phyloP scores from a whole-genome alignment of 2,329 filamentous ascomycete species.

The Cordyceps farinosa region DNA sequence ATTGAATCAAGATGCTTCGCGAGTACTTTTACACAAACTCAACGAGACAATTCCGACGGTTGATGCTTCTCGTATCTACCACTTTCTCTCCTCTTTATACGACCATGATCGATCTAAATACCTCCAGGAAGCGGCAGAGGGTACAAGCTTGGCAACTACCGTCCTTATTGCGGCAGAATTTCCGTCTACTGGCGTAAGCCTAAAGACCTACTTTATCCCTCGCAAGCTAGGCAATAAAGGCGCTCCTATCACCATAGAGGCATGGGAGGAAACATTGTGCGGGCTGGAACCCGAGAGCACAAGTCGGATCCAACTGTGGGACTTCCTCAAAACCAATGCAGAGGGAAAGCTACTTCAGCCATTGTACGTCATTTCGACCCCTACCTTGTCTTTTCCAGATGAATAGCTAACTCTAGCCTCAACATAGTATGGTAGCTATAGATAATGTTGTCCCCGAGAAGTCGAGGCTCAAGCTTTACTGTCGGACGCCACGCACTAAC shows the following conservation, averaged over 20 bases:
- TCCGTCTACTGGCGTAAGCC: neutral
- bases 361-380: neutral
- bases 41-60: neutral
- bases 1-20: conserved; percentile 8
- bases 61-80: neutral
- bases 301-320: neutral
- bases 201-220: conserved; percentile 12
- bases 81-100: conserved; percentile 1
- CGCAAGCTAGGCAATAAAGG: neutral
- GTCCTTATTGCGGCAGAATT: neutral
- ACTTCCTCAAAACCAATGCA: neutral
- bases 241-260: neutral
- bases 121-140: neutral
- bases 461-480: conserved; percentile 18
- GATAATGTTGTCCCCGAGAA: conserved; percentile 13
- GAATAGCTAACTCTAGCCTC: neutral
- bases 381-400: neutral
- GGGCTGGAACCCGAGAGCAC: neutral
- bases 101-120: neutral
- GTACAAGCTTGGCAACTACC: neutral
- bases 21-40: neutral
- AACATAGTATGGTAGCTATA: conserved; percentile 5
- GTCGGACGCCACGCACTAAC: conserved; percentile 4
- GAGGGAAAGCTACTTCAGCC: neutral
- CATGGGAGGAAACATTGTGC: neutral